Conservation (phyloP, 352 stramenopile species). For the Hyaloperonospora brassicae region DNA sequence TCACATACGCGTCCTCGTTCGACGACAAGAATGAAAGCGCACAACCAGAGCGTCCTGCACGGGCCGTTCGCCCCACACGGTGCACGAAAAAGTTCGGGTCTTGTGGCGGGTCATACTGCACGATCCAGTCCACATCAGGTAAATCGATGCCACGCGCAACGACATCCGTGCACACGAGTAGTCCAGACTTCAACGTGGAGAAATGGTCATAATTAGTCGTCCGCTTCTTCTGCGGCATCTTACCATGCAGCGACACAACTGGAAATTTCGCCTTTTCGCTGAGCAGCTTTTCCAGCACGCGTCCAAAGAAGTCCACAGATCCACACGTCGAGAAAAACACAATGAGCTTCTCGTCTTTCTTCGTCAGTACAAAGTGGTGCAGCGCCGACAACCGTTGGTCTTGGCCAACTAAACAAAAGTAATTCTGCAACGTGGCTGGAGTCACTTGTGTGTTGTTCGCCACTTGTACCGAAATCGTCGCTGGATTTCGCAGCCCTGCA, state of each 20-base stretch:
- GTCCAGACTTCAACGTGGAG: conserved; percentile 43
- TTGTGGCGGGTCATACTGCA: conserved; percentile 96
- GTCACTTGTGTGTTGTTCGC: conserved; percentile 76
- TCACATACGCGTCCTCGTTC: conserved; percentile 96
- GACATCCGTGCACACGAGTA: conserved; percentile 98
- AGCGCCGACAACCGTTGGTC: conserved; percentile 92
- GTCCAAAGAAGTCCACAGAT: conserved; percentile 97
- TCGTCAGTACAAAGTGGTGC: conserved; percentile 87
- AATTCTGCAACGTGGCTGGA: conserved; percentile 86
- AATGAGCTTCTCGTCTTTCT: conserved; percentile 89
- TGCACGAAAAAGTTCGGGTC: conserved; percentile 99
- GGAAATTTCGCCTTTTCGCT: conserved; percentile 30
- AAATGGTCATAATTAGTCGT: conserved; percentile 76
- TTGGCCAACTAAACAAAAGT: conserved; percentile 90
- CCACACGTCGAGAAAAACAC: conserved; percentile 99
- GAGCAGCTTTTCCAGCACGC: conserved; percentile 80
- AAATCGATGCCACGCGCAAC: conserved; percentile 98
- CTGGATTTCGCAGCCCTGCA: conserved; percentile 96
- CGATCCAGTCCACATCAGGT: conserved; percentile 97
- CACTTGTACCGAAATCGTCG: conserved; percentile 95
- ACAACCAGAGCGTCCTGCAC: conserved; percentile 88
- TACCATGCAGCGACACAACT: conserved; percentile 87
- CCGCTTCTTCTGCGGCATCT: conserved; percentile 89
- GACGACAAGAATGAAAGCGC: conserved; percentile 93
- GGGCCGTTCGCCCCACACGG: conserved; percentile 94